phyloP scores from a whole-genome alignment of 2,329 filamentous ascomycete species.

The Colletotrichum sp. region DNA sequence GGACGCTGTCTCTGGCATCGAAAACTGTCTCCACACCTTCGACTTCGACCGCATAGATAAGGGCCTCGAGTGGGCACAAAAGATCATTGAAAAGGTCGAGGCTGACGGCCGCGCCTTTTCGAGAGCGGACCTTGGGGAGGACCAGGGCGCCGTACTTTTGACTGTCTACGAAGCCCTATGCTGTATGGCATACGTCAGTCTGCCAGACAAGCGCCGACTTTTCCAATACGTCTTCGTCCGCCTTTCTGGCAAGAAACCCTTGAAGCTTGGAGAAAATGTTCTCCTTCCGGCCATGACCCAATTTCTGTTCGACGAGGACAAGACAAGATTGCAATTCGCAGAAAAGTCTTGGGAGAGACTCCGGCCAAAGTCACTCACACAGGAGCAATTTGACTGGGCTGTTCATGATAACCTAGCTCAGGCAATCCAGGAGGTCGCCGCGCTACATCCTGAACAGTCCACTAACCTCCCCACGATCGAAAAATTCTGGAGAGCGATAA shows the following conservation, averaged over 20 bases:
- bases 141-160: slow-evolving; percentile 68
- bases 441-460: slow-evolving; percentile 46
- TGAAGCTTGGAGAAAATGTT: slow-evolving; percentile 74
- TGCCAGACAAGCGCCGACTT: slow-evolving; percentile 54
- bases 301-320: slow-evolving; percentile 81
- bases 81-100: slow-evolving; percentile 59
- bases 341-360: slow-evolving; percentile 71
- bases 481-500: slow-evolving; percentile 80
- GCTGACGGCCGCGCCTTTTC: slow-evolving; percentile 50
- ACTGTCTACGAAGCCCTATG: slow-evolving; percentile 89
- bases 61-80: slow-evolving; percentile 62
- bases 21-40: slow-evolving; percentile 60
- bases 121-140: slow-evolving; percentile 49
- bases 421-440: slow-evolving; percentile 67
- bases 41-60: slow-evolving; percentile 67
- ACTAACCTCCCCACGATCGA: slow-evolving; percentile 56
- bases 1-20: slow-evolving; percentile 55
- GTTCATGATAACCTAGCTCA: slow-evolving; percentile 75
- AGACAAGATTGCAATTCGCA: slow-evolving; percentile 70
- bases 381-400: slow-evolving; percentile 85
- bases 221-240: slow-evolving; percentile 87
- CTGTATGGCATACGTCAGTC: slow-evolving; percentile 75
- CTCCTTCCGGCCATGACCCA: slow-evolving; percentile 83
- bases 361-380: slow-evolving; percentile 63
- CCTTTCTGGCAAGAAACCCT: slow-evolving; percentile 77